These are phyloP conservation scores for Brettanomyces anomalus DNA, from an alignment of 805 yeast species.

Conservation along the genomic window DNA sequence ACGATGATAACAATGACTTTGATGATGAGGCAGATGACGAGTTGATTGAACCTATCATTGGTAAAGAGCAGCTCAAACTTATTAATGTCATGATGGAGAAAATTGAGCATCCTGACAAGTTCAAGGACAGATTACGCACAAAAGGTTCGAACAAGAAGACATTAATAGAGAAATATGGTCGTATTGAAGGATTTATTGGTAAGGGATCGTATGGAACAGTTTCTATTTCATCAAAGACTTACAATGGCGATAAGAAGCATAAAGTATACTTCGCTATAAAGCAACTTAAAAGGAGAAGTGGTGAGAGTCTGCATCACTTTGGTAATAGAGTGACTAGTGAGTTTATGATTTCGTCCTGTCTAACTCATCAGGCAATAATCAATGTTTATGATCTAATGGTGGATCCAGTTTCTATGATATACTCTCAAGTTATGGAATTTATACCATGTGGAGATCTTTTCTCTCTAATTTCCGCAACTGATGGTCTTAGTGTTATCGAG, in stretches of 20 bases:
- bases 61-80: conserved; percentile 37
- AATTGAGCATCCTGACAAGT: conserved; percentile 33
- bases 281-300: conserved; percentile 55
- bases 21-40: conserved; percentile 31
- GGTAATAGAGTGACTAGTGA: conserved; percentile 78
- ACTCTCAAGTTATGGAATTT: conserved; percentile 91
- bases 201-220: conserved; percentile 41
- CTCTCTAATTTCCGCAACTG: conserved; percentile 42
- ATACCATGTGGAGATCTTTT: conserved; percentile 83
- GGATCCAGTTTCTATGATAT: conserved; percentile 57
- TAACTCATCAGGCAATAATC: conserved; percentile 68
- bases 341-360: conserved; percentile 75
- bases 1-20: conserved; percentile 24
- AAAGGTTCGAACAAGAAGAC: conserved; percentile 24
- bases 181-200: conserved; percentile 39
- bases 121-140: conserved; percentile 19
- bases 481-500: conserved; percentile 52
- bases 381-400: conserved; percentile 75
- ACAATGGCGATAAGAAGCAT: conserved; percentile 29
- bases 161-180: conserved; percentile 40
- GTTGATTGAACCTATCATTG: conserved; percentile 39
- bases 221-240: conserved; percentile 32
- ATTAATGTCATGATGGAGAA: conserved; percentile 39
- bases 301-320: conserved; percentile 49
- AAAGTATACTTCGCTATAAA: conserved; percentile 62